Evolutionary conservation across 495 filamentous ascomycete genomes (phyloP).

Genomic region (Lophium mytilinum): DNA sequence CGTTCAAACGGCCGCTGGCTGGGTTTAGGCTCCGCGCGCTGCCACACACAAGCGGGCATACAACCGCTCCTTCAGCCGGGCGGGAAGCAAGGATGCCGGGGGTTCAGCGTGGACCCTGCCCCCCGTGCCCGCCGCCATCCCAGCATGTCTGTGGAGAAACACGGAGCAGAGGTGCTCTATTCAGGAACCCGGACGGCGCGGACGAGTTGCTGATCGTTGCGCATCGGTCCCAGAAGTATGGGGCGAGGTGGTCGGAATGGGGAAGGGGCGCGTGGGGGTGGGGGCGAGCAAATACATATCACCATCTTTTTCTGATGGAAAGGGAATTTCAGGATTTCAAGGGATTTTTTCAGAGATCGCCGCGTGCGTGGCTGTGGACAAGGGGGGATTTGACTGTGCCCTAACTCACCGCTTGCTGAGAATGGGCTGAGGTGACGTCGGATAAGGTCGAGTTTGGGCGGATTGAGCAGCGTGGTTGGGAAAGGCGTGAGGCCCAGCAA

Average conservation of each 20-base stretch:
- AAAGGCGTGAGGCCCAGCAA: neutral
- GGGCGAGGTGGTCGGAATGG: neutral
- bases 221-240: neutral
- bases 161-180: neutral
- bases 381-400: too few species aligned
- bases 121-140: neutral
- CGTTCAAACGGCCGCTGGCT: too few species aligned
- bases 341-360: too few species aligned
- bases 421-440: too few species aligned
- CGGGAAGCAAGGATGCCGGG: neutral
- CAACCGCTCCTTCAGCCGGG: neutral
- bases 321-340: too few species aligned
- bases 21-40: too few species aligned
- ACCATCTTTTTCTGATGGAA: neutral
- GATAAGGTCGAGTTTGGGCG: too few species aligned
- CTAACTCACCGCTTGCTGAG: too few species aligned
- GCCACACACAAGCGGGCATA: neutral
- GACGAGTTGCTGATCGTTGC: neutral
- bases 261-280: neutral
- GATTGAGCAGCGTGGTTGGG: neutral
- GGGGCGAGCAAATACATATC: neutral
- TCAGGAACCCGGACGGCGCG: neutral
- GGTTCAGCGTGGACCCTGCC: neutral
- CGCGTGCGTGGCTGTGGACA: too few species aligned
- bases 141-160: neutral